Percentiles rank a stretch among this genome's conserved stretches.
Evolutionary conservation across 805 yeast genomes (phyloP).

Genomic region (Kluyveromyces wickerhamii): DNA sequence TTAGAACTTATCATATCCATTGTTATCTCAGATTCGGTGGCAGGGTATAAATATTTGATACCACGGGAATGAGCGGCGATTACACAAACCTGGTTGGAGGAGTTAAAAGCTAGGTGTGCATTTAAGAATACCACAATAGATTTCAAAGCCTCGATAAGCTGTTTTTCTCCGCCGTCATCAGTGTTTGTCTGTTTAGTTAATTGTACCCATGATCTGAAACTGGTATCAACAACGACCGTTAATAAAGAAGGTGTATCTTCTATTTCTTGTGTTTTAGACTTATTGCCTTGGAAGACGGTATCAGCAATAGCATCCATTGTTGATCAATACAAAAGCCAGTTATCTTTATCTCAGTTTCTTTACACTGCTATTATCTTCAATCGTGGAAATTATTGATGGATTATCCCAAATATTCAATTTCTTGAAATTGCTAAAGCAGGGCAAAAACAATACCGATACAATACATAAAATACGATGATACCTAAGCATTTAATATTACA

Average conservation of each 20-base stretch:
- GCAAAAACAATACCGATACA: no score
- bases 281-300: constrained; percentile 26
- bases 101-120: constrained; percentile 80
- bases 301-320: constrained; percentile 32
- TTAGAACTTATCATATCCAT: constrained; percentile 38
- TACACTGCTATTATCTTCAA: no score
- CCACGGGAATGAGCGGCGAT: constrained; percentile 68
- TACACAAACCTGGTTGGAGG: constrained; percentile 75
- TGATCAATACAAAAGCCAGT: no score
- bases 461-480: no score
- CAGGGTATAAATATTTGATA: constrained; percentile 64
- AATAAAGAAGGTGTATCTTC: constrained; percentile 75
- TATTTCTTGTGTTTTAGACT: constrained; percentile 14
- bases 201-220: constrained; percentile 46
- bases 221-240: constrained; percentile 68
- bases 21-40: constrained; percentile 13
- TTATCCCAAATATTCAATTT: no score
- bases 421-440: no score
- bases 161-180: constrained; percentile 21
- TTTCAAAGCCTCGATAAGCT: constrained; percentile 52
- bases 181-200: constrained; percentile 14
- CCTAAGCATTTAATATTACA: no score
- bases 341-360: no score
- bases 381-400: no score
- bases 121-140: constrained; percentile 70